phyloP scores from a whole-genome alignment of 139 green algal species.

The Haematococcus sp. region DNA sequence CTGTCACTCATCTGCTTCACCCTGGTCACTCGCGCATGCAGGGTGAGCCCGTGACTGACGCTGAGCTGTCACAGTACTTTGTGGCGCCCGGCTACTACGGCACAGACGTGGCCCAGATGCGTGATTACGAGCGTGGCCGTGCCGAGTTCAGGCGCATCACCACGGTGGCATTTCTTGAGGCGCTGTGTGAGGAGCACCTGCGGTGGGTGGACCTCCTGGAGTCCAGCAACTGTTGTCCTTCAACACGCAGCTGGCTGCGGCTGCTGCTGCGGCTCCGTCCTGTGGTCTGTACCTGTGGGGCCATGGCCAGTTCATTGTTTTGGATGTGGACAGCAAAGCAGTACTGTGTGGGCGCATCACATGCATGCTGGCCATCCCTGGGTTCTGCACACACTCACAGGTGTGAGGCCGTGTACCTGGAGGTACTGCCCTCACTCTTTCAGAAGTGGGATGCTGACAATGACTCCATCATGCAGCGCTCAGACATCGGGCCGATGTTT shows the following conservation, averaged over 20 bases:
- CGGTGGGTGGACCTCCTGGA: constrained; percentile 24
- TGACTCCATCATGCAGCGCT: constrained; percentile 12
- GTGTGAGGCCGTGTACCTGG: constrained; percentile 10
- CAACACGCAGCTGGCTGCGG: too few relatives aligned
- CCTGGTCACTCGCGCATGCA: background rate
- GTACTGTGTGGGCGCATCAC: too few relatives aligned
- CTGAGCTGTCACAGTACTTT: constrained; percentile 24
- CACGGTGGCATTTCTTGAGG: constrained; percentile 28
- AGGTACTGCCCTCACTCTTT: constrained; percentile 16
- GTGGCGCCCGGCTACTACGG: constrained; percentile 25
- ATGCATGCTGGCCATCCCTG: too few relatives aligned
- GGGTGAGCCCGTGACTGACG: constrained; percentile 11
- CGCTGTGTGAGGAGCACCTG: constrained; percentile 31
- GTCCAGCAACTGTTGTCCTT: constrained; percentile 11
- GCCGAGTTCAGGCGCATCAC: constrained; percentile 20
- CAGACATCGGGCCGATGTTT: constrained; percentile 19
- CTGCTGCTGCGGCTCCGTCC: too few relatives aligned
- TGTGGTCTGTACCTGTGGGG: too few relatives aligned
- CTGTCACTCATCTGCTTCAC: too few relatives aligned
- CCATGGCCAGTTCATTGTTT: too few relatives aligned
- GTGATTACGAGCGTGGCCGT: constrained; percentile 15
- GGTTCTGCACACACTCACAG: too few relatives aligned
- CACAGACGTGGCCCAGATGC: constrained; percentile 15
- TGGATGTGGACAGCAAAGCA: too few relatives aligned
- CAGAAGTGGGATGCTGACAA: constrained; percentile 26